Evolutionary conservation across 805 yeast genomes (phyloP).

Genomic region (Wickerhamiella alocasiicola): DNA sequence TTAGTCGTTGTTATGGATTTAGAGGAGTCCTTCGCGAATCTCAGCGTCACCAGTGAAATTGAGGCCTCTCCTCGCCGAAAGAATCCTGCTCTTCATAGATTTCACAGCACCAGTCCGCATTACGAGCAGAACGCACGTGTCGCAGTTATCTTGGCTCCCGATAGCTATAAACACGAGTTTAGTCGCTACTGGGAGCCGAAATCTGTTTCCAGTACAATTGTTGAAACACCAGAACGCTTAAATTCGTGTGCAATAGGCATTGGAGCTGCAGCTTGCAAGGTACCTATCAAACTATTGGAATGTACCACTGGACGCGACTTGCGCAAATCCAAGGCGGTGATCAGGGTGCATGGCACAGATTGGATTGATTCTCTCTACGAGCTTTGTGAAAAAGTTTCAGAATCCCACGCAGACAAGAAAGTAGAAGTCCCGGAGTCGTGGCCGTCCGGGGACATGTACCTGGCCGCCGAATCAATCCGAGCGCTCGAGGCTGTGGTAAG

Average conservation of each 20-base stretch:
- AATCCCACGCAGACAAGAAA: slow-evolving; percentile 38
- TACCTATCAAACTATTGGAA: slow-evolving; percentile 33
- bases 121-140: not conserved
- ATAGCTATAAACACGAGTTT: slow-evolving; percentile 58
- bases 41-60: slow-evolving; percentile 1
- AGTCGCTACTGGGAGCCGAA: slow-evolving; percentile 68
- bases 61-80: slow-evolving; percentile 6
- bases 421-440: slow-evolving; percentile 70
- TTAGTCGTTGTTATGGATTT: slow-evolving; percentile 2
- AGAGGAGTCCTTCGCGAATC: slow-evolving; percentile 8
- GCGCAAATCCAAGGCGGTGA: slow-evolving; percentile 44
- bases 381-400: slow-evolving; percentile 47
- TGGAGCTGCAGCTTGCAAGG: slow-evolving; percentile 58
- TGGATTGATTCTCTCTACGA: slow-evolving; percentile 54
- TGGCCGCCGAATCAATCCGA: slow-evolving; percentile 49
- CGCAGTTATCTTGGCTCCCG: slow-evolving; percentile 49
- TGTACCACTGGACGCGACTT: slow-evolving; percentile 19
- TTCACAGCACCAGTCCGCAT: not conserved
- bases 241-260: slow-evolving; percentile 69
- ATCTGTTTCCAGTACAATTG: slow-evolving; percentile 51
- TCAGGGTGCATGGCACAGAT: slow-evolving; percentile 55
- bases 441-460: slow-evolving; percentile 74
- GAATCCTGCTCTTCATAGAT: slow-evolving; percentile 2
- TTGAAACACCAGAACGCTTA: slow-evolving; percentile 71
- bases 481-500: slow-evolving; percentile 72